Percentiles rank a stretch among this genome's conserved stretches.
Evolutionary conservation across 1,139 yeast species (phyloP).

Genomic region (Saccharomyces hybrid): DNA sequence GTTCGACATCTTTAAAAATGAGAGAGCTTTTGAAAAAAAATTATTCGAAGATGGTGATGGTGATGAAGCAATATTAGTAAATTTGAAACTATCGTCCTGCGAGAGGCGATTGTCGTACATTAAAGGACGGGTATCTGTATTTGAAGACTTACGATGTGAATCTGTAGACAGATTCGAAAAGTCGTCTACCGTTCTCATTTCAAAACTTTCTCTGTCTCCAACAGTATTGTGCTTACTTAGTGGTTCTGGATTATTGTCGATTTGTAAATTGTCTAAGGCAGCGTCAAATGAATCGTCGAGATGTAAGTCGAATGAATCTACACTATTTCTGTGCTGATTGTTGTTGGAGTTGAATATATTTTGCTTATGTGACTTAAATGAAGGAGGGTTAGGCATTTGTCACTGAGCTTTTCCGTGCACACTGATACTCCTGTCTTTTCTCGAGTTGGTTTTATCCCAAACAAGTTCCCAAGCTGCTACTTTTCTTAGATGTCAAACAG

Average conservation of each 20-base stretch:
- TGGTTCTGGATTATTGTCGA: conserved; percentile 15
- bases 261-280: conserved; percentile 34
- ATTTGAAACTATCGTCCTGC: conserved; percentile 11
- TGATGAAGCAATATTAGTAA: conserved; percentile 3
- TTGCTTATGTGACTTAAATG: background rate
- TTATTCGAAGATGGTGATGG: conserved; percentile 1
- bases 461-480: background rate
- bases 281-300: conserved; percentile 36
- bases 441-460: background rate
- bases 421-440: background rate
- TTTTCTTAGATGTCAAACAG: background rate
- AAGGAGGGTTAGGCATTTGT: conserved; percentile 1
- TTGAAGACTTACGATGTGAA: conserved; percentile 22
- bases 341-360: background rate
- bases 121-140: conserved; percentile 18
- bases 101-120: conserved; percentile 7
- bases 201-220: conserved; percentile 20
- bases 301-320: conserved; percentile 32
- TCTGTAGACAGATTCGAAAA: conserved; percentile 11
- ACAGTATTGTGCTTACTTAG: conserved; percentile 7
- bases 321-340: conserved; percentile 17
- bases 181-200: conserved; percentile 22
- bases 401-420: background rate
- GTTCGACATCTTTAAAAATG: background rate
- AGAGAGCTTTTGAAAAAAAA: background rate